A percentile compares a stretch with the other conserved stretches of the same genome.
Conservation (phyloP, 257 asterid species). For the Schizonepeta tenuifolia region DNA sequence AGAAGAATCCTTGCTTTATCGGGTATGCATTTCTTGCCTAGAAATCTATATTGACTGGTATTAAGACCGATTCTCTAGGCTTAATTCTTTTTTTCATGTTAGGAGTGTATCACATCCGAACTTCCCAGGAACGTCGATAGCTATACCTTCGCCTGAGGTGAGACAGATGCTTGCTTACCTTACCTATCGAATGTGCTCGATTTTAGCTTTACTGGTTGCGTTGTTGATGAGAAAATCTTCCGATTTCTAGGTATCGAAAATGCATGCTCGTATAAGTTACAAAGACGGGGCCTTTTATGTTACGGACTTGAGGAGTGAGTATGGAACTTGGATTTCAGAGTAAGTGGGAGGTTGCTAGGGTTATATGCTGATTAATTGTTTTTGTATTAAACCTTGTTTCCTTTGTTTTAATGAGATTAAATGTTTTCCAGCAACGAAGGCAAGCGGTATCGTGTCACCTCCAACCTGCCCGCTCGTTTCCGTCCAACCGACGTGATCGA, state of each 20-base stretch:
- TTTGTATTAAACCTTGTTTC: too few relatives aligned
- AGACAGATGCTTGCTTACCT: conserved; percentile 2
- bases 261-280: conserved; percentile 74
- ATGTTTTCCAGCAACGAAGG: conserved; percentile 67
- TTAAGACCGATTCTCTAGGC: not conserved
- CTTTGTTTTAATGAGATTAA: too few relatives aligned
- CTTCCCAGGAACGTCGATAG: conserved; percentile 59
- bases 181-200: not conserved
- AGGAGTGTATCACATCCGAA: conserved; percentile 64
- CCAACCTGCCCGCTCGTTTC: conserved; percentile 74
- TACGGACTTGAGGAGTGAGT: conserved; percentile 77
- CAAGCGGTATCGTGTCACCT: conserved; percentile 57
- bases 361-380: too few relatives aligned
- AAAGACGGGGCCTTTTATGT: conserved; percentile 70
- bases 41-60: not conserved
- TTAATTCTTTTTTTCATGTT: conserved; percentile 19
- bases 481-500: conserved; percentile 77
- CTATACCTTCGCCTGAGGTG: conserved; percentile 70
- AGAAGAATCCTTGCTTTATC: conserved; percentile 58
- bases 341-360: conserved; percentile 32
- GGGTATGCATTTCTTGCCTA: conserved; percentile 55
- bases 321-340: conserved; percentile 89
- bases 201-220: not conserved
- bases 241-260: conserved; percentile 58
- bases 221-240: not conserved